Percentiles rank a stretch among this genome's conserved stretches.
Conservation (phyloP, 495 filamentous ascomycete species). For the Penicillium steckii region DNA sequence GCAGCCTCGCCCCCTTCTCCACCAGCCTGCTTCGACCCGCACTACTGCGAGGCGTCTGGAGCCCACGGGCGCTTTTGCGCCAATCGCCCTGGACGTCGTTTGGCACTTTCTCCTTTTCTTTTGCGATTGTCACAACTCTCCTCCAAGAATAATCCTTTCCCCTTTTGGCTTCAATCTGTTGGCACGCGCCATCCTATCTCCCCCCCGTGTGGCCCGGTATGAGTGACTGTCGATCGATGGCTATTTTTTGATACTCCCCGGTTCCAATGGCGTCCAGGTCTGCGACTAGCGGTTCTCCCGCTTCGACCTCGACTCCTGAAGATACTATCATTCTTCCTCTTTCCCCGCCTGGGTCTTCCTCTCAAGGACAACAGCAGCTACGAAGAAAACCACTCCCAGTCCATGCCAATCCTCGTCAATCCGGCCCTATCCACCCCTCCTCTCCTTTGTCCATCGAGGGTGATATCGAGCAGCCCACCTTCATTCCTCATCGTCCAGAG, state of each 20-base stretch:
- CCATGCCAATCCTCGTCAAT: slow-evolving; percentile 31
- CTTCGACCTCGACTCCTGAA: slow-evolving; percentile 13
- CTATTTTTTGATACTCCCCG: slow-evolving; percentile 28
- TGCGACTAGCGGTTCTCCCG: slow-evolving; percentile 27
- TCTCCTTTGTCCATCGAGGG: slow-evolving; percentile 30
- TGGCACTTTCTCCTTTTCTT: slow-evolving; percentile 9
- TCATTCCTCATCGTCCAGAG: slow-evolving; percentile 22
- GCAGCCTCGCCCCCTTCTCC: slow-evolving; percentile 5
- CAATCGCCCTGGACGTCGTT: slow-evolving; percentile 17
- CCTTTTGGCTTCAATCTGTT: slow-evolving; percentile 17
- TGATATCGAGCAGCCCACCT: slow-evolving; percentile 20
- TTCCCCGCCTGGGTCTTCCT: slow-evolving; percentile 16
- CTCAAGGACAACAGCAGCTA: slow-evolving; percentile 17
- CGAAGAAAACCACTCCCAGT: slow-evolving; percentile 42
- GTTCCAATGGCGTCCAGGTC: slow-evolving; percentile 27
- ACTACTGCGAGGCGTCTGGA: slow-evolving; percentile 17
- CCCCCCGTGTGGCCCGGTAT: slow-evolving; percentile 28
- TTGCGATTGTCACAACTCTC: slow-evolving; percentile 6
- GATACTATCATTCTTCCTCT: slow-evolving; percentile 15
- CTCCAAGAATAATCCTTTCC: slow-evolving; percentile 22
- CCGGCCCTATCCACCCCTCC: slow-evolving; percentile 26
- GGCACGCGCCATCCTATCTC: slow-evolving; percentile 18
- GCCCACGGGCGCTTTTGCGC: slow-evolving; percentile 24
- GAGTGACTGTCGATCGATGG: slow-evolving; percentile 28
- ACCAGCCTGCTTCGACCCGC: slow-evolving; percentile 7